phyloP scores from a whole-genome alignment of 2,329 filamentous ascomycete genomes.

The Escovopsis sp. region DNA sequence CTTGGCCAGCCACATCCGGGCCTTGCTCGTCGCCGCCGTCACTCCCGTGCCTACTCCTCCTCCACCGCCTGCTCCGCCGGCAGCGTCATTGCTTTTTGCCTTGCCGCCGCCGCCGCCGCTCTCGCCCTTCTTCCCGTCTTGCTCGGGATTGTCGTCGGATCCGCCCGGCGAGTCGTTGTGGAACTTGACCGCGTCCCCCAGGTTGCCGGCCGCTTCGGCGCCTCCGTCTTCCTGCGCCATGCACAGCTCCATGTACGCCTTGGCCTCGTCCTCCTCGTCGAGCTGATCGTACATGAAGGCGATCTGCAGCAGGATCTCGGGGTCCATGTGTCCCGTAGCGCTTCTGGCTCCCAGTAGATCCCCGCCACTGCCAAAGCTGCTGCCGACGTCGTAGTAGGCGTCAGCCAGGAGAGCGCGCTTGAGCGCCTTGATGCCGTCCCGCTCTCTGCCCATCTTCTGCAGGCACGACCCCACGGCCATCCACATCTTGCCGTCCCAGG shows the following conservation, averaged over 20 bases:
- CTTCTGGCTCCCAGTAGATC: constrained; percentile 33
- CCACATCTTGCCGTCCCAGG: constrained; percentile 98
- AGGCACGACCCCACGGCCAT: constrained; percentile 87
- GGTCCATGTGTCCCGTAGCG: constrained; percentile 55
- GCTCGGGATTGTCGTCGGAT: constrained; percentile 24
- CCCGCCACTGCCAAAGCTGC: constrained; percentile 35
- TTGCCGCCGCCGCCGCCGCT: constrained; percentile 23
- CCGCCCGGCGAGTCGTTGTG: constrained; percentile 37
- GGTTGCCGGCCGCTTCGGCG: constrained; percentile 24
- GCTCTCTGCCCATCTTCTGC: constrained; percentile 70
- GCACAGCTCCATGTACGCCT: constrained; percentile 90
- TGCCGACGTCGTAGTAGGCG: constrained; percentile 61
- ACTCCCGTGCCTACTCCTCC: constrained; percentile 47
- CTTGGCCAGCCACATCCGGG: constrained; percentile 82
- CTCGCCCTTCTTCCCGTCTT: constrained; percentile 17
- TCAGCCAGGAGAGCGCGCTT: constrained; percentile 85
- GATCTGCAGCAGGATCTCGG: constrained; percentile 81
- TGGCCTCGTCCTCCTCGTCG: constrained; percentile 63
- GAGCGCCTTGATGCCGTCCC: constrained; percentile 88
- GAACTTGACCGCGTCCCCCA: constrained; percentile 37
- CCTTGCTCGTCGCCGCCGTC: constrained; percentile 81
- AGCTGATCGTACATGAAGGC: constrained; percentile 77
- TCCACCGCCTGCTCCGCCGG: no score
- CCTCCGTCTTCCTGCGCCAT: constrained; percentile 80
- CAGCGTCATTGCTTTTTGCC: no score